These are phyloP conservation scores for Biancaea sappan DNA, from an alignment of 306 rosid genomes.

Conservation along the genomic window DNA sequence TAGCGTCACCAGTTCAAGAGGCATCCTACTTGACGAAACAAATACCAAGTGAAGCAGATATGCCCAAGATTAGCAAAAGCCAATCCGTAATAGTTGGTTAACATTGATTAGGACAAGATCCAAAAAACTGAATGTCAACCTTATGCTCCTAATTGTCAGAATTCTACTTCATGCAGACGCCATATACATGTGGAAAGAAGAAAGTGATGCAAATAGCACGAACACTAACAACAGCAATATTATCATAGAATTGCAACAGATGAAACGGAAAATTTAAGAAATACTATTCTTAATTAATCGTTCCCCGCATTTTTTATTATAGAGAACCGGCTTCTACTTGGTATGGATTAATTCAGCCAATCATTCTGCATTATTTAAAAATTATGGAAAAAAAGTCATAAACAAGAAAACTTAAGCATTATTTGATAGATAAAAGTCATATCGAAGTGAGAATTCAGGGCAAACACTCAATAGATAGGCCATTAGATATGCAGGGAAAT, in stretches of 20 bases:
- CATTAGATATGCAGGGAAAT: background rate
- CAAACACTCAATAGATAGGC: background rate
- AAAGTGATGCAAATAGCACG: background rate
- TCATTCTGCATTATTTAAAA: background rate
- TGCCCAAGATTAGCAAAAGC: constrained; percentile 17
- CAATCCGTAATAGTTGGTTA: background rate
- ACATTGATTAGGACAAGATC: background rate
- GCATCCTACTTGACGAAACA: background rate
- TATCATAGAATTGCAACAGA: background rate
- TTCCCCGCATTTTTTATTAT: no score
- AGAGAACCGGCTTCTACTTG: no score
- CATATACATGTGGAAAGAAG: background rate
- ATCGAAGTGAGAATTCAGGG: background rate
- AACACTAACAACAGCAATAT: background rate
- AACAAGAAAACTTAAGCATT: background rate
- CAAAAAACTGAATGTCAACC: background rate
- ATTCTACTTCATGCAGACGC: constrained; percentile 16
- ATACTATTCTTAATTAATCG: no score
- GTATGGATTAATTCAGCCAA: background rate
- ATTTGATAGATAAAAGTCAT: background rate
- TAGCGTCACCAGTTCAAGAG: background rate
- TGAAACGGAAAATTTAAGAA: no score
- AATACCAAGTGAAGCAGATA: background rate
- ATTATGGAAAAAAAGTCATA: background rate
- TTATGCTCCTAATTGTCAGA: background rate